phyloP scores from a whole-genome alignment of 768 basidiomycete species.

The Rhizopogon vesiculosus region DNA sequence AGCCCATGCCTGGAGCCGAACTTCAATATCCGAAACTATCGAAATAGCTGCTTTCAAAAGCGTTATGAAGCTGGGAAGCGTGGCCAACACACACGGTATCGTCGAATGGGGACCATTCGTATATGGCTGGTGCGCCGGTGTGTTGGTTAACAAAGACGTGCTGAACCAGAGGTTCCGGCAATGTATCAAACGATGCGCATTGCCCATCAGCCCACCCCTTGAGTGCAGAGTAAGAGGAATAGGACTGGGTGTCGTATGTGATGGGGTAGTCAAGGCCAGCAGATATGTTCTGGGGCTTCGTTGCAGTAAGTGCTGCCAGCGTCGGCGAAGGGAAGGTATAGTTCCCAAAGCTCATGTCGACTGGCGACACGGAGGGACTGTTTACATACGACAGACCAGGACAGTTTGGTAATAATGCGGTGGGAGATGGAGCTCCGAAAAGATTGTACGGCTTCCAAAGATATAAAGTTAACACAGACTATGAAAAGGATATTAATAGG shows the following conservation, averaged over 20 bases:
- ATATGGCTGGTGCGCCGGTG: conserved; percentile 8
- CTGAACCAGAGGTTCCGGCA: conserved; percentile 16
- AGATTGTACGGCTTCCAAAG: conserved; percentile 27
- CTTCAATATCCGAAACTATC: background rate
- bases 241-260: conserved; percentile 6
- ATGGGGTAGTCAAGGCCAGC: conserved; percentile 2
- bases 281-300: conserved; percentile 5
- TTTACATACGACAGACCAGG: conserved; percentile 16
- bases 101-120: conserved; percentile 21
- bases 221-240: conserved; percentile 14
- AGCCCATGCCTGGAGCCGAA: too few species aligned
- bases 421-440: conserved; percentile 21
- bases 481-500: conserved; percentile 9
- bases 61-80: background rate
- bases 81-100: conserved; percentile 5
- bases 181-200: conserved; percentile 1
- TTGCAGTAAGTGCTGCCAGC: conserved; percentile 11
- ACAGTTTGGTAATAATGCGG: conserved; percentile 10
- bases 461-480: conserved; percentile 14
- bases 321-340: conserved; percentile 14
- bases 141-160: conserved; percentile 24
- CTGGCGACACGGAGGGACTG: conserved; percentile 22
- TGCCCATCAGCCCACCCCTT: conserved; percentile 23
- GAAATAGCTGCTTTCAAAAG: background rate
- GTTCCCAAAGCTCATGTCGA: conserved; percentile 17